phyloP scores from a whole-genome alignment of 2,329 filamentous ascomycete genomes.

The Diaporthe ilicicola region DNA sequence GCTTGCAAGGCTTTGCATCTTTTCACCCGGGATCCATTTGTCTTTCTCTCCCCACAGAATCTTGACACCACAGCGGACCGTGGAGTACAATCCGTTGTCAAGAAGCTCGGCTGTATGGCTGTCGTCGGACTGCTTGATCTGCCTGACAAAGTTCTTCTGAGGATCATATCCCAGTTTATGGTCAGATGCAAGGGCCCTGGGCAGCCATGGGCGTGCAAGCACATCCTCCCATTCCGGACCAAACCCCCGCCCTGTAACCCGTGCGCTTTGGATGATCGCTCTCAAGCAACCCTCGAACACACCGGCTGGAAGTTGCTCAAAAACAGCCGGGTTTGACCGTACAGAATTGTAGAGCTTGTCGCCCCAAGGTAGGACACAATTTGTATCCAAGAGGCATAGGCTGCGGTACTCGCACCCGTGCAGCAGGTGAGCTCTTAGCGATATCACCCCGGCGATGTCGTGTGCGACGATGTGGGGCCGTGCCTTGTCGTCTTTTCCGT shows the following conservation, averaged over 20 bases:
- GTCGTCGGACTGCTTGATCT: not conserved
- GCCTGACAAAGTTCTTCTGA: not conserved
- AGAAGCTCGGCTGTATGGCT: not conserved
- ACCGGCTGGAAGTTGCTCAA: not conserved
- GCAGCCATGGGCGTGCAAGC: not conserved
- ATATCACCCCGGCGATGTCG: constrained; percentile 5
- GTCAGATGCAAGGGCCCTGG: not conserved
- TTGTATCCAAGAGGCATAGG: not conserved
- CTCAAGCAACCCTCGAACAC: constrained; percentile 8
- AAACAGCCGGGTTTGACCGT: not conserved
- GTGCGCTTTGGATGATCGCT: not conserved
- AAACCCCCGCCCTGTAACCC: not conserved
- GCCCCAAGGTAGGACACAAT: constrained; percentile 4
- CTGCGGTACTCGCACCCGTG: constrained; percentile 8
- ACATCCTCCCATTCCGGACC: not conserved
- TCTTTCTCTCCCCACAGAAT: not conserved
- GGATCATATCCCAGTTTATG: not conserved
- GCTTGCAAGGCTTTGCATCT: not conserved
- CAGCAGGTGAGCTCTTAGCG: not conserved
- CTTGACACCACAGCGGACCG: constrained; percentile 1
- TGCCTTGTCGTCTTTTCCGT: not conserved
- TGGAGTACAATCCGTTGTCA: not conserved
- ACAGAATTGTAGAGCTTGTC: not conserved
- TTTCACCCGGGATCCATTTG: not conserved
- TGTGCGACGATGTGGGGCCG: not conserved